These are phyloP conservation scores for Jatropha multifida DNA, from an alignment of 441 rosid species.

Conservation along the genomic window DNA sequence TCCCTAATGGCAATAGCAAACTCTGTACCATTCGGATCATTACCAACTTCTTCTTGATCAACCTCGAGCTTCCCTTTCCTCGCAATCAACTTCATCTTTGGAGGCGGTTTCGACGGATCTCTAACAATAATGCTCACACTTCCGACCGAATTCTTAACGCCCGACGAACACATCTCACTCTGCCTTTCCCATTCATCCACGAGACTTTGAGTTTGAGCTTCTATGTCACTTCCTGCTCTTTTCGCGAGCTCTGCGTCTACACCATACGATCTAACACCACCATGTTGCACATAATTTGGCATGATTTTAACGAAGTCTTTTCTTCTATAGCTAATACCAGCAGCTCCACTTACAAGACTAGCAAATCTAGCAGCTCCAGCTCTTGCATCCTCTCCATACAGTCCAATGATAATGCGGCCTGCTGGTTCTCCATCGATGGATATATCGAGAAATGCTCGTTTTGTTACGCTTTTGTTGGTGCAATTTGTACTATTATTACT, in stretches of 20 bases:
- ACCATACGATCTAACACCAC: constrained; percentile 84
- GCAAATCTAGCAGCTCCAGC: constrained; percentile 66
- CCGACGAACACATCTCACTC: constrained; percentile 40
- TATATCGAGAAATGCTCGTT: constrained; percentile 71
- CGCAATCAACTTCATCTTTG: constrained; percentile 78
- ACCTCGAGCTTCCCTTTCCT: constrained; percentile 66
- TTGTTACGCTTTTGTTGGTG: constrained; percentile 33
- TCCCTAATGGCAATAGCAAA: constrained; percentile 66
- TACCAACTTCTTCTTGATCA: constrained; percentile 58
- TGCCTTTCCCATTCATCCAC: constrained; percentile 64
- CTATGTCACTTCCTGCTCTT: constrained; percentile 46
- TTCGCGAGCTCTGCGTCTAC: constrained; percentile 72
- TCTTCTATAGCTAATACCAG: constrained; percentile 84
- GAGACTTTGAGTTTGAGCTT: constrained; percentile 43
- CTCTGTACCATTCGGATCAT: constrained; percentile 80
- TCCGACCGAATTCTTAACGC: constrained; percentile 57
- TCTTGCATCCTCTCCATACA: constrained; percentile 58
- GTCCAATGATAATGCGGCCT: constrained; percentile 69
- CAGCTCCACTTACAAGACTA: constrained; percentile 68
- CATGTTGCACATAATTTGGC: constrained; percentile 83
- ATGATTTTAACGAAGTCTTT: constrained; percentile 80
- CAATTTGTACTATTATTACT: constrained; percentile 18
- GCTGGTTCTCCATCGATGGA: constrained; percentile 65
- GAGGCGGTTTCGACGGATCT: constrained; percentile 73
- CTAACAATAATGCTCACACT: constrained; percentile 71